Evolutionary conservation across 345 rosid species (phyloP), one percentile per base, ranked within the genome.

Genomic region (Salix udensis): DNA sequence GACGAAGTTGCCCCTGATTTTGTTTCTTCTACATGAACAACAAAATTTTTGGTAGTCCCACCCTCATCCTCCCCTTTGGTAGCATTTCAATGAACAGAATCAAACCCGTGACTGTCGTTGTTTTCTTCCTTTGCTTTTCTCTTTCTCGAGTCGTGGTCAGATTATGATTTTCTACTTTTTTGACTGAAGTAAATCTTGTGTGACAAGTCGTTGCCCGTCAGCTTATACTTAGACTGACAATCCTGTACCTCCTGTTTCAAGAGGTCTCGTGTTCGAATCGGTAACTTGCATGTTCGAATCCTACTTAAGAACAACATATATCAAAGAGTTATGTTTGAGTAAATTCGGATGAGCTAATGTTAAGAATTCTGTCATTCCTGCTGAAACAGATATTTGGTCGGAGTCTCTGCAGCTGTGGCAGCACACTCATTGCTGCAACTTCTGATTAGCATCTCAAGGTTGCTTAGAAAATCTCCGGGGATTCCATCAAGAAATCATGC

Each of bases 341-440:
- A 60, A 30, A 67, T 44, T 71, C 48, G 28, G 65, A 73, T 78
- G 79, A 76, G 53, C 39, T 72, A 37, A 31, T 5, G 73, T 60
- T 48, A 19, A 30, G 52, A 10, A 48, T 21, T 73, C 26, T 36
- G 26, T 26, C 79, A 78, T n/a, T 23, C 53, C 39, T 42, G 52
- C 15, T 75, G 40, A 61, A 61, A 58, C 77, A 92, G 98, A 89
- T 95, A 88, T 86, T 75, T 95, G 76, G 92, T 88, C 15, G 97
- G 89, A 69, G 91, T 88, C 44, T 87, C 91, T 23, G 85, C 82
- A 18, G 90, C 86, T 21, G 90, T 87, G 4, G 84, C 87, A 9
- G 86, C 85, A 52, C 88, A 92, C 81, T 90, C 92, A 1, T 81
- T 87, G 70, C 68, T 91, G 78, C 97, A 91, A 73, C 81, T 88